Evolutionary conservation across 2,329 filamentous ascomycete species (phyloP).

Genomic region (Aureobasidium sp.): DNA sequence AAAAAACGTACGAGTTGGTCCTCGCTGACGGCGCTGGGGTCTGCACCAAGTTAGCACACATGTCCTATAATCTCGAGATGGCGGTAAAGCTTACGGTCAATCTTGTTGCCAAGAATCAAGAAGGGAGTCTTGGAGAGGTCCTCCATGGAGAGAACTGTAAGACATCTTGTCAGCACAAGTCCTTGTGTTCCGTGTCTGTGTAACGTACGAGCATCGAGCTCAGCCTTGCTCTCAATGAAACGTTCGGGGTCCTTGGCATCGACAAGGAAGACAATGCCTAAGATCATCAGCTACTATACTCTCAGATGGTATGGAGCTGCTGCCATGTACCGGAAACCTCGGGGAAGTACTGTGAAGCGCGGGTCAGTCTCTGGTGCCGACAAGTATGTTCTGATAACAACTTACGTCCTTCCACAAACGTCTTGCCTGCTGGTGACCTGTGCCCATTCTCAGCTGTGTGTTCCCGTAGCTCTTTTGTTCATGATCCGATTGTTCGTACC

Average conservation of each 20-base stretch:
- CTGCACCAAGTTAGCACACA: slow-evolving; percentile 11
- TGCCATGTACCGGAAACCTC: slow-evolving; percentile 64
- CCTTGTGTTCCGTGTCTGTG: neutral
- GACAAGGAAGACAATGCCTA: slow-evolving; percentile 91
- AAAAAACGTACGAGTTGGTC: slow-evolving; percentile 54
- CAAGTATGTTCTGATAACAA: neutral
- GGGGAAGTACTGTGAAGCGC: slow-evolving; percentile 64
- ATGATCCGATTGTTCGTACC: slow-evolving; percentile 39
- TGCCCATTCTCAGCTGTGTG: neutral
- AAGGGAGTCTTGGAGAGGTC: slow-evolving; percentile 94
- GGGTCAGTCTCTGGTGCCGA: neutral
- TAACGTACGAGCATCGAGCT: slow-evolving; percentile 62
- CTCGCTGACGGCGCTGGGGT: slow-evolving; percentile 90
- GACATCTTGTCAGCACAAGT: neutral
- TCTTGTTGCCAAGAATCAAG: slow-evolving; percentile 97
- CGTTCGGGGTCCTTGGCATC: slow-evolving; percentile 97
- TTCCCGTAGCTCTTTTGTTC: neutral
- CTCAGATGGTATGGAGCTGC: slow-evolving; percentile 47
- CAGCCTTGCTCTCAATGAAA: slow-evolving; percentile 87
- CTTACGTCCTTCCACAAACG: slow-evolving; percentile 78
- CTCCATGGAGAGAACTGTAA: slow-evolving; percentile 82
- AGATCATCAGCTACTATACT: slow-evolving; percentile 19
- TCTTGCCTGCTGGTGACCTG: slow-evolving; percentile 75
- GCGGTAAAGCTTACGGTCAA: slow-evolving; percentile 53
- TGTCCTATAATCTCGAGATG: neutral